Percentiles rank a stretch among this genome's conserved stretches.
phyloP scores from a whole-genome alignment of 2,329 filamentous ascomycete species.

The Diatrype stigma region DNA sequence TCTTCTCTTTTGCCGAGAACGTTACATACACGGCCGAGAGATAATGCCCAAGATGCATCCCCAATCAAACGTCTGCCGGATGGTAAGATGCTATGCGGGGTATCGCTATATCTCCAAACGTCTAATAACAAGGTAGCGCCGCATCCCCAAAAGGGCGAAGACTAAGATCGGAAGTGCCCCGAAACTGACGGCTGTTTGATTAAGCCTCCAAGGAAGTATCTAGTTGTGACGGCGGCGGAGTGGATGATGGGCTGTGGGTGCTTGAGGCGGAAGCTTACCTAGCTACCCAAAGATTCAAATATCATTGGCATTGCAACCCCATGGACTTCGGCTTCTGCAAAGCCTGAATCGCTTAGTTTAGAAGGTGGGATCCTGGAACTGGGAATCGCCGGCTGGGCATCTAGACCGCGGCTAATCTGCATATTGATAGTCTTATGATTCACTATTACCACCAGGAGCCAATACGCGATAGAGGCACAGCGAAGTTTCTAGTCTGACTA shows the following conservation, averaged over 20 bases:
- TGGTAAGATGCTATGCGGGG: background rate
- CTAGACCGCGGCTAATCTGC: background rate
- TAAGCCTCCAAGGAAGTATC: background rate
- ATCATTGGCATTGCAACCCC: background rate
- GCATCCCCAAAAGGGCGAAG: background rate
- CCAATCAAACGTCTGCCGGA: background rate
- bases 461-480: background rate
- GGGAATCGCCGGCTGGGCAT: background rate
- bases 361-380: background rate
- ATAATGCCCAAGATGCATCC: background rate
- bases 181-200: background rate
- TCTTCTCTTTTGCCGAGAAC: background rate
- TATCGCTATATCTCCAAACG: background rate
- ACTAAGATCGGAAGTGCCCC: background rate
- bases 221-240: background rate
- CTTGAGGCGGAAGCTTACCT: background rate
- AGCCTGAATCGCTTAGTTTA: background rate
- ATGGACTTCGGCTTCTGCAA: background rate
- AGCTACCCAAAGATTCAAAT: background rate
- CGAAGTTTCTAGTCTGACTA: too few relatives aligned
- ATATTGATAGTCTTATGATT: background rate
- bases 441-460: background rate
- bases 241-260: background rate
- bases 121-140: background rate
- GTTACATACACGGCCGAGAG: background rate